Evolutionary conservation across 2,329 filamentous ascomycete genomes (phyloP).

Genomic region (Colletotrichum falcatum): DNA sequence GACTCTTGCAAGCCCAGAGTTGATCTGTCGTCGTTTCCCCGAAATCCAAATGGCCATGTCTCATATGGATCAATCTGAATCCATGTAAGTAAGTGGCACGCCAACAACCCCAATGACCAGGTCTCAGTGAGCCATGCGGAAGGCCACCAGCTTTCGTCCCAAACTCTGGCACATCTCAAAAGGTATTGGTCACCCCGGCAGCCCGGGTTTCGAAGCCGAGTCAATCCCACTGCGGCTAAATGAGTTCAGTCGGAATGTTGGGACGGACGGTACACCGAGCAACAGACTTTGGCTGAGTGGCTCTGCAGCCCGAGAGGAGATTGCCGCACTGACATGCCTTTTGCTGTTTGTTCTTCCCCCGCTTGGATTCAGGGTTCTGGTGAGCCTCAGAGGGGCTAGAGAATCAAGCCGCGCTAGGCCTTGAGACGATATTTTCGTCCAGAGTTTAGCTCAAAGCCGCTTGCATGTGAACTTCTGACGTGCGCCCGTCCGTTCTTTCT

Average conservation of each 20-base stretch:
- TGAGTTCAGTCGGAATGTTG: conserved; percentile 9
- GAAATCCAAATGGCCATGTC: conserved; percentile 1
- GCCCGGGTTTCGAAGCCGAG: conserved; percentile 26
- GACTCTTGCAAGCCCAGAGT: neutral
- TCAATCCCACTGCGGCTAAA: conserved; percentile 35
- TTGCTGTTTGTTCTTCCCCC: neutral
- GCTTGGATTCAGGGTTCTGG: conserved; percentile 26
- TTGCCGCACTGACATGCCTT: conserved; percentile 11
- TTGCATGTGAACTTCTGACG: conserved; percentile 35
- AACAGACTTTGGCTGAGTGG: conserved; percentile 16
- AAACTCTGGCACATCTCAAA: conserved; percentile 12
- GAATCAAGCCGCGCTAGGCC: conserved; percentile 11
- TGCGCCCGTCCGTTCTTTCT: conserved; percentile 21
- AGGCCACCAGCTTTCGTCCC: conserved; percentile 18
- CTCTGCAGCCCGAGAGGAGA: conserved; percentile 7
- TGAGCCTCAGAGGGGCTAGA: conserved; percentile 24
- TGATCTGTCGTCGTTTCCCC: neutral
- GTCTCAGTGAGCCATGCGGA: conserved; percentile 11
- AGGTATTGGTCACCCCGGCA: conserved; percentile 32
- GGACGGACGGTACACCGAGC: conserved; percentile 28
- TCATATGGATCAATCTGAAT: neutral
- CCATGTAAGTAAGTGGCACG: neutral
- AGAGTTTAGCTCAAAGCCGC: conserved; percentile 8
- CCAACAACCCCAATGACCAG: no score
- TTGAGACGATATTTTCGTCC: conserved; percentile 36